These are phyloP conservation scores for Priceomyces castillae DNA, from an alignment of 805 yeast species.

Conservation along the genomic window DNA sequence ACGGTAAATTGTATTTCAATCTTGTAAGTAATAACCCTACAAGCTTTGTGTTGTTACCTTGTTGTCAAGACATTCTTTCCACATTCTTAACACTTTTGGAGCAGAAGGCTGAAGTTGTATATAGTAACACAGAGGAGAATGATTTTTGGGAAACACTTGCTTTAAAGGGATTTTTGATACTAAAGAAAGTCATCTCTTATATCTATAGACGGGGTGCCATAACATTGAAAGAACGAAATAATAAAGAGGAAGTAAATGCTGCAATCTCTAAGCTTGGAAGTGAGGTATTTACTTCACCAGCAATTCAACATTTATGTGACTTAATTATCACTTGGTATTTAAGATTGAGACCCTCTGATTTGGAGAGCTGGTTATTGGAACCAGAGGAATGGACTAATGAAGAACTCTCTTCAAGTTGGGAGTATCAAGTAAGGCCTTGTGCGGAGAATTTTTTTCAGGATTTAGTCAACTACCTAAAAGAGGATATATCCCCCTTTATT, in stretches of 20 bases:
- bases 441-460: conserved; percentile 83
- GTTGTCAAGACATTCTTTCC: conserved; percentile 58
- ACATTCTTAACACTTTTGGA: conserved; percentile 60
- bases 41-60: conserved; percentile 66
- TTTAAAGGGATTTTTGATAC: conserved; percentile 59
- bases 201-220: conserved; percentile 66
- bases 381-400: conserved; percentile 94
- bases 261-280: conserved; percentile 53
- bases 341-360: conserved; percentile 67
- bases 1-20: conserved; percentile 68
- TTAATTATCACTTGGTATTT: conserved; percentile 72
- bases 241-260: conserved; percentile 57
- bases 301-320: conserved; percentile 59
- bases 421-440: conserved; percentile 80
- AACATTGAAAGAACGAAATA: conserved; percentile 59
- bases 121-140: conserved; percentile 54
- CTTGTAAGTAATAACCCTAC: conserved; percentile 62
- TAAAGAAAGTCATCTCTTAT: conserved; percentile 63
- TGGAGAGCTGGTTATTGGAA: conserved; percentile 78
- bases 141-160: conserved; percentile 75
- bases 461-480: conserved; percentile 61
- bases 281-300: conserved; percentile 56
- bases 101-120: conserved; percentile 62
- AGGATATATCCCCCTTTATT: conserved; percentile 50
- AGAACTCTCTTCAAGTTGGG: conserved; percentile 74